Conservation (phyloP, 1,284 basidiomycete genomes). For the Rhodotorula sp. region DNA sequence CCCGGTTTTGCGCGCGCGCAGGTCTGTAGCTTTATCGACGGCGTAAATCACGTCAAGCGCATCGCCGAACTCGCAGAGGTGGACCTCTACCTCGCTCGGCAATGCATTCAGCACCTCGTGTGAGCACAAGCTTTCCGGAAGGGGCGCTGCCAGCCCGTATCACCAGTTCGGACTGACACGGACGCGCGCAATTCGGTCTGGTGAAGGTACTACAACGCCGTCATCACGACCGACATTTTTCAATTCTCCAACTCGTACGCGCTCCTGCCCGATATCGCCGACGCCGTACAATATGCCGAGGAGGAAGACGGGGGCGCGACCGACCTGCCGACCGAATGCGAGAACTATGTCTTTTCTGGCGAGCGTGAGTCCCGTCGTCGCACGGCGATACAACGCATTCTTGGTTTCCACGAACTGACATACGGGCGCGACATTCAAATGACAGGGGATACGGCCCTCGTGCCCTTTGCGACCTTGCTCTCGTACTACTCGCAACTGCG, state of each 20-base stretch:
- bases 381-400: too few relatives aligned
- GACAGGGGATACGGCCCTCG: slow-evolving; percentile 20
- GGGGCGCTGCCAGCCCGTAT: background rate
- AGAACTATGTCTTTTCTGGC: slow-evolving; percentile 41
- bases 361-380: slow-evolving; percentile 11
- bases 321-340: slow-evolving; percentile 41
- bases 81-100: slow-evolving; percentile 75
- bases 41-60: slow-evolving; percentile 82
- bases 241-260: slow-evolving; percentile 97
- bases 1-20: slow-evolving; percentile 45
- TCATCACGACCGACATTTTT: slow-evolving; percentile 94
- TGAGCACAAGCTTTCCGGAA: slow-evolving; percentile 52
- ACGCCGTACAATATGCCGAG: slow-evolving; percentile 31
- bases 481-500: slow-evolving; percentile 82
- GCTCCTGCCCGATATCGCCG: slow-evolving; percentile 33
- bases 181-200: too few relatives aligned
- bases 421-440: background rate
- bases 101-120: slow-evolving; percentile 89
- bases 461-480: slow-evolving; percentile 58
- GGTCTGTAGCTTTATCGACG: slow-evolving; percentile 79
- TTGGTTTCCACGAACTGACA: background rate
- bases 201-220: slow-evolving; percentile 84
- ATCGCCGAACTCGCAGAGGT: slow-evolving; percentile 92
- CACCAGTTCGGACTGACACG: slow-evolving; percentile 2
- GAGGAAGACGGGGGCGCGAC: slow-evolving; percentile 39